phyloP scores from a whole-genome alignment of 129 eudicot species.

The Lactuca saligna region DNA sequence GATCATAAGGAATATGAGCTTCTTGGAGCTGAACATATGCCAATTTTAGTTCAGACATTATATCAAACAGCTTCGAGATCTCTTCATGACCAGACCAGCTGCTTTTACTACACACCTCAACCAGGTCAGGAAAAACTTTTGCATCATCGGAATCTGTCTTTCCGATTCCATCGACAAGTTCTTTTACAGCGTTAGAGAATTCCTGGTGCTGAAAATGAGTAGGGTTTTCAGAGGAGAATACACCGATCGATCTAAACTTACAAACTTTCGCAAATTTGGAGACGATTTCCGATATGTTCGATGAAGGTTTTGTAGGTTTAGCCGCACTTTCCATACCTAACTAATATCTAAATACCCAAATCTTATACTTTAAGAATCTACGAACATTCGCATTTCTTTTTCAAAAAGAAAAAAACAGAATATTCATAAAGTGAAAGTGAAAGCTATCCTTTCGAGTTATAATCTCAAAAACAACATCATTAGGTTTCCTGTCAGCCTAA shows the following conservation, averaged over 20 bases:
- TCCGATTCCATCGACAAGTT: constrained; percentile 31
- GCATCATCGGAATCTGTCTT: constrained; percentile 25
- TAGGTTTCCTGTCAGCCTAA: neutral
- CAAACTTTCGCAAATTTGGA: constrained; percentile 54
- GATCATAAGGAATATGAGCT: constrained; percentile 60
- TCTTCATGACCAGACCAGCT: constrained; percentile 48
- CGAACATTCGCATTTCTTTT: constrained; percentile 8
- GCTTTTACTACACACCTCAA: constrained; percentile 32
- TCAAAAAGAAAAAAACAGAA: constrained; percentile 8
- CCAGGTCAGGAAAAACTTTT: constrained; percentile 35
- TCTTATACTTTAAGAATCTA: constrained; percentile 11
- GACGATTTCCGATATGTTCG: constrained; percentile 54
- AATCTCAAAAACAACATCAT: constrained; percentile 5
- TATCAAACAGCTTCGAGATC: constrained; percentile 48
- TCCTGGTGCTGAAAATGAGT: constrained; percentile 23
- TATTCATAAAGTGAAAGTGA: constrained; percentile 24
- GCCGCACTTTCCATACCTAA: constrained; percentile 43
- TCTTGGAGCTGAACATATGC: constrained; percentile 79
- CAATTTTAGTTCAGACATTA: constrained; percentile 49
- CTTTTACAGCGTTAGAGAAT: constrained; percentile 11
- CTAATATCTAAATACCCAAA: constrained; percentile 4
- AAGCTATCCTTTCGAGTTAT: neutral
- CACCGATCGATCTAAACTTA: constrained; percentile 67
- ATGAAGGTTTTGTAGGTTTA: constrained; percentile 40
- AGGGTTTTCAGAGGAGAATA: constrained; percentile 49